A percentile compares a stretch with the other conserved stretches of the same genome.
Conservation (phyloP, 2,329 filamentous ascomycete species). For the Trematosphaeria pertusa region DNA sequence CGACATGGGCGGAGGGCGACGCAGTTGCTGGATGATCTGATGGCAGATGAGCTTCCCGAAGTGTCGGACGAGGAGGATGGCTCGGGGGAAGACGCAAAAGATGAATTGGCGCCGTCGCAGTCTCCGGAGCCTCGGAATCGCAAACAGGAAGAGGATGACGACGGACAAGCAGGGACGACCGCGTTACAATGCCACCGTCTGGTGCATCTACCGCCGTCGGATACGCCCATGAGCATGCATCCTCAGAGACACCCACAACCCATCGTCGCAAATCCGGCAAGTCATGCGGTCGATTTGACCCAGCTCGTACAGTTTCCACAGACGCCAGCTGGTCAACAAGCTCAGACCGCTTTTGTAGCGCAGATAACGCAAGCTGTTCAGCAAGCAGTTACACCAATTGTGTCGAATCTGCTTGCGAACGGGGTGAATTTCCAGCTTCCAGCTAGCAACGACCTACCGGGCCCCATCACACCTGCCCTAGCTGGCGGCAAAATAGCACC, state of each 20-base stretch:
- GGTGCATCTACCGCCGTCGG: neutral
- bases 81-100: constrained; percentile 25
- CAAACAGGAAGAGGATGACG: neutral
- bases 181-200: neutral
- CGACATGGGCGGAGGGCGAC: constrained; percentile 11
- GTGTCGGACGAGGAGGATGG: constrained; percentile 46
- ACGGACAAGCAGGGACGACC: neutral
- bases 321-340: constrained; percentile 38
- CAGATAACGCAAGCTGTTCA: constrained; percentile 33
- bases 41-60: constrained; percentile 38
- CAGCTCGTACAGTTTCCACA: constrained; percentile 36
- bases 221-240: constrained; percentile 1
- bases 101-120: constrained; percentile 40
- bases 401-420: constrained; percentile 21
- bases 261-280: constrained; percentile 19
- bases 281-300: constrained; percentile 26
- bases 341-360: constrained; percentile 33
- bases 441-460: too few species aligned
- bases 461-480: too few species aligned
- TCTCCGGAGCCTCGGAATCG: constrained; percentile 8
- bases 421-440: too few species aligned
- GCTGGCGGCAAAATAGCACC: too few species aligned
- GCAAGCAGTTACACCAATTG: constrained; percentile 32
- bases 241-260: constrained; percentile 3
- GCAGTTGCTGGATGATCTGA: constrained; percentile 31